Evolutionary conservation across 257 asterid species (phyloP).

Genomic region (Cruciata laevipes): DNA sequence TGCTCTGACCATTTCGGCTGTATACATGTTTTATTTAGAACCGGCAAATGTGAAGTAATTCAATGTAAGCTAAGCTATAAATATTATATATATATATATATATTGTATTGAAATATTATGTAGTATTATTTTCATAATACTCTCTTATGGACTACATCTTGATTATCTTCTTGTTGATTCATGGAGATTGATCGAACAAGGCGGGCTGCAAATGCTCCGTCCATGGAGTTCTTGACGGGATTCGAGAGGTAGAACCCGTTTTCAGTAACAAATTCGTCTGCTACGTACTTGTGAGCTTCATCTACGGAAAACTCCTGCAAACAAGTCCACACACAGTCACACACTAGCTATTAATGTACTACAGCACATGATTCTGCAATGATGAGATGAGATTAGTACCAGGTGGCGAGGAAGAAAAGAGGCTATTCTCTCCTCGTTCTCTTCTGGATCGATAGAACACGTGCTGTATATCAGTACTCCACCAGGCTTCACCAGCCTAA

Average conservation of each 20-base stretch:
- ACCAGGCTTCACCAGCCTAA: constrained; percentile 75
- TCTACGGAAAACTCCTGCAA: constrained; percentile 67
- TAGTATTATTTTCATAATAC: no score
- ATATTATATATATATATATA: no score
- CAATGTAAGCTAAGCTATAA: no score
- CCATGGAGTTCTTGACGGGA: constrained; percentile 72
- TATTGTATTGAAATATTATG: no score
- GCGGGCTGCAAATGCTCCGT: constrained; percentile 98
- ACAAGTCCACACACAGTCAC: background rate
- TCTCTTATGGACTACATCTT: no score
- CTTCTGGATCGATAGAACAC: constrained; percentile 81
- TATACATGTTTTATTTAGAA: no score
- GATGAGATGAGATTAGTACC: constrained; percentile 26
- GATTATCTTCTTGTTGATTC: background rate
- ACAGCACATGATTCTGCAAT: background rate
- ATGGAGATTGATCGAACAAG: constrained; percentile 38
- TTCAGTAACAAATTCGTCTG: constrained; percentile 42
- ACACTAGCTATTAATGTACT: background rate
- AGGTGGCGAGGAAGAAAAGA: constrained; percentile 77
- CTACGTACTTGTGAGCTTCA: constrained; percentile 49
- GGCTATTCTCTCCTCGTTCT: constrained; percentile 82
- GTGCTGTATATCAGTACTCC: constrained; percentile 83
- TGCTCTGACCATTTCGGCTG: no score
- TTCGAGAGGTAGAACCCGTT: constrained; percentile 62
- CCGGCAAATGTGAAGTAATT: no score